phyloP scores from a whole-genome alignment of 768 basidiomycete species.

The Clathrus columnatus region DNA sequence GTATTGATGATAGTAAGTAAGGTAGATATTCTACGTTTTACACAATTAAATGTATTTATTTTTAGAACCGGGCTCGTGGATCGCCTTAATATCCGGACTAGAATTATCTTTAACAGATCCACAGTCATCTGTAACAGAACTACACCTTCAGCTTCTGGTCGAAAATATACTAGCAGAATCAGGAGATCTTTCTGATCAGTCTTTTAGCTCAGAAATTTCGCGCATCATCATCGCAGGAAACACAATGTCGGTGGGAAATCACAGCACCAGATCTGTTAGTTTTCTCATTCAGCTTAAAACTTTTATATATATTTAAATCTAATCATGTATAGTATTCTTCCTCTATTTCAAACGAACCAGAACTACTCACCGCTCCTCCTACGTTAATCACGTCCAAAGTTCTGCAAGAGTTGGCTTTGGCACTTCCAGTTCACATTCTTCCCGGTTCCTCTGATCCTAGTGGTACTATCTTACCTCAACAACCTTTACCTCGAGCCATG shows the following conservation, averaged over 20 bases:
- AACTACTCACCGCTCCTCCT: constrained; percentile 2
- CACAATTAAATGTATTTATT: background rate
- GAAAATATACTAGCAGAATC: constrained; percentile 85
- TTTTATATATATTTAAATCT: background rate
- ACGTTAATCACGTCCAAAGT: constrained; percentile 6
- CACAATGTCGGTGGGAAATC: constrained; percentile 29
- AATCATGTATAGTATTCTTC: background rate
- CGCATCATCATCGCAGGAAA: constrained; percentile 87
- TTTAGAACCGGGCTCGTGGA: constrained; percentile 50
- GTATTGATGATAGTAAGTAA: constrained; percentile 71
- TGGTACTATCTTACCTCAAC: constrained; percentile 86
- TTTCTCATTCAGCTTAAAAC: background rate
- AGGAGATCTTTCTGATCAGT: constrained; percentile 60
- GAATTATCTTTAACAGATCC: constrained; percentile 58
- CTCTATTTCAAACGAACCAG: background rate
- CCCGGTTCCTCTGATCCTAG: constrained; percentile 87
- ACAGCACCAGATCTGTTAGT: background rate
- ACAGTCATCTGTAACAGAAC: constrained; percentile 42
- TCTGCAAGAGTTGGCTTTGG: constrained; percentile 65
- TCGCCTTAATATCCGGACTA: constrained; percentile 81
- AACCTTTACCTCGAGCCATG: constrained; percentile 87
- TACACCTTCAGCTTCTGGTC: constrained; percentile 75
- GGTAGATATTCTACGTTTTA: constrained; percentile 19
- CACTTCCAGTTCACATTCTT: constrained; percentile 79
- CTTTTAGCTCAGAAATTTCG: constrained; percentile 62